Evolutionary conservation across 2,329 filamentous ascomycete species (phyloP).

Genomic region (Paecilomyces dactylethromorphus): DNA sequence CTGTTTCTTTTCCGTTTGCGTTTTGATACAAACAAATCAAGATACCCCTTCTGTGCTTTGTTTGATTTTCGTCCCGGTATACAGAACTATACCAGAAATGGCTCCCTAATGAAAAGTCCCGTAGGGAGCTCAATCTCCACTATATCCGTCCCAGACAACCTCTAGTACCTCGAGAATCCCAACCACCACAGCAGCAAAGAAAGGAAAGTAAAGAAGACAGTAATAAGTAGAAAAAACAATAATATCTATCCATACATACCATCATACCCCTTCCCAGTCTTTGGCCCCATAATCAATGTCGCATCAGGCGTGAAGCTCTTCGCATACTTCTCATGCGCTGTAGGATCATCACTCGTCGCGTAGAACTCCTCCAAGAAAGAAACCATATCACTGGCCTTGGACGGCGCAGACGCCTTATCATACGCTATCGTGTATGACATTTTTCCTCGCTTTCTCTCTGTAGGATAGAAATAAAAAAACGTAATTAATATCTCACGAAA

Average conservation of each 20-base stretch:
- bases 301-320: slow-evolving; percentile 27
- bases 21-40: not conserved
- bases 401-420: slow-evolving; percentile 17
- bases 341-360: slow-evolving; percentile 27
- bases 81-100: too few relatives aligned
- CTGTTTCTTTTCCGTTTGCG: not conserved
- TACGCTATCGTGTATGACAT: slow-evolving; percentile 29
- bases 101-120: not conserved
- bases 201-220: not conserved
- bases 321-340: slow-evolving; percentile 28
- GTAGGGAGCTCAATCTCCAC: not conserved
- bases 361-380: slow-evolving; percentile 32
- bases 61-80: not conserved
- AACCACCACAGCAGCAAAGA: not conserved
- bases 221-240: not conserved
- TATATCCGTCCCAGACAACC: not conserved
- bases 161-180: not conserved
- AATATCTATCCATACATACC: slow-evolving; percentile 19
- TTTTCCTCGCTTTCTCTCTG: slow-evolving; percentile 2
- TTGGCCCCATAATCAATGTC: slow-evolving; percentile 32
- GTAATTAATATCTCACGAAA: not conserved
- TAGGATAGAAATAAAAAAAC: not conserved
- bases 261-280: slow-evolving; percentile 22
- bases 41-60: not conserved
- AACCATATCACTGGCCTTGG: slow-evolving; percentile 16